Base-by-base conservation (phyloP, 495 filamentous ascomycete species). In the Penicillium malachiteum region DNA sequence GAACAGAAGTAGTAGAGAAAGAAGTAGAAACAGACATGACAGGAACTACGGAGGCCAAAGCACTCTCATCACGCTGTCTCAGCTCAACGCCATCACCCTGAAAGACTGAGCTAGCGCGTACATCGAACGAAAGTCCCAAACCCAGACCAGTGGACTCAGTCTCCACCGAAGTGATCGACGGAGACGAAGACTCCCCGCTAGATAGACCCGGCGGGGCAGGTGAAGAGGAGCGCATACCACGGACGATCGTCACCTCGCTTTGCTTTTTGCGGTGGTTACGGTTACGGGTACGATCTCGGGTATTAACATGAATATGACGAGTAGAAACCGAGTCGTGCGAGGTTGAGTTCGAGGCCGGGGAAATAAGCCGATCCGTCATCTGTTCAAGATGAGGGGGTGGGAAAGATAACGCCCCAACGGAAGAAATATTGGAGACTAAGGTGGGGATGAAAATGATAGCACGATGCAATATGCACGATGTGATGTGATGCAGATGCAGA, bases 91-190 rank as follows among this genome's bases (percentile, higher is more conserved):
- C 49, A 53, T 52, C 21, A 5, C 34, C 50, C 17, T 18, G 38
- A 32, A 44, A 30, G 11, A 21, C 10, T 12, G 42, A 42, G 14
- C 14, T 21, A 10, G 34, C 12, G 8, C 34, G 9, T 13, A 9
- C 34, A 13, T 13, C 34, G 34, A 37, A 37, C 21, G 21, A 26
- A 26, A 26, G 21, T 30, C 21, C 18, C 33, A 43, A 52, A 11
- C 30, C 50, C 43, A 43, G n/a, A 43, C 37, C 50, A 30, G 40
- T 48, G 18, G 57, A 60, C 17, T 43, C 31, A n/a, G 65, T 67
- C 42, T 65, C 62, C 12, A 60, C 52, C 6, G 67, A 65, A 3
- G 62, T 60, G 34, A 58, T 59, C 30, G 67, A 65, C 44, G 59
- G 38, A 33, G 65, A 66, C 7, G 34, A 37, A 6, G 55, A 54